Conservation (phyloP, 2,329 filamentous ascomycete species). For the Trichoderma sp. region DNA sequence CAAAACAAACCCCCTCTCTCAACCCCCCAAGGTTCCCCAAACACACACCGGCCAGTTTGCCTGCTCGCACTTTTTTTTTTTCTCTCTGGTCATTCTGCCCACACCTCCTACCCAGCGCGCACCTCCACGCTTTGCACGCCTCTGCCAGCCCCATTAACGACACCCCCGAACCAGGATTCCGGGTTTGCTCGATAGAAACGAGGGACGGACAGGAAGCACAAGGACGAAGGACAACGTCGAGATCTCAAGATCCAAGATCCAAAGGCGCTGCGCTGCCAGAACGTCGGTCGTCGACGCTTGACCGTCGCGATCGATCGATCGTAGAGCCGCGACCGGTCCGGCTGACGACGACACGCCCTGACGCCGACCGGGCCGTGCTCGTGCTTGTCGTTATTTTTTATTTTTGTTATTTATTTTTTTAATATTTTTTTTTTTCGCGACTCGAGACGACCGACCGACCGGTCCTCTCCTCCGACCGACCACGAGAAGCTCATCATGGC, state of each 20-base stretch:
- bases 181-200: conserved; percentile 24
- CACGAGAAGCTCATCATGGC: conserved; percentile 39
- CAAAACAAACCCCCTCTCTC: conserved; percentile 18
- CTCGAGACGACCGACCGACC: background rate
- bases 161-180: conserved; percentile 37
- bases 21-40: conserved; percentile 23
- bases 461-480: conserved; percentile 6
- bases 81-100: conserved; percentile 27
- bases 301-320: conserved; percentile 8
- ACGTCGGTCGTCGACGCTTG: background rate
- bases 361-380: conserved; percentile 6
- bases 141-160: conserved; percentile 42
- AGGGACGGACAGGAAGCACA: conserved; percentile 9
- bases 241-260: background rate
- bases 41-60: conserved; percentile 26
- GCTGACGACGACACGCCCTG: conserved; percentile 11
- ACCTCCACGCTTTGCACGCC: conserved; percentile 36
- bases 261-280: background rate
- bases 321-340: conserved; percentile 10
- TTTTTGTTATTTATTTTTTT: background rate
- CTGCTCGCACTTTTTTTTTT: conserved; percentile 24
- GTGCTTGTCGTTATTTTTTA: background rate
- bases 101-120: conserved; percentile 33
- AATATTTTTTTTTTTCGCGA: background rate
- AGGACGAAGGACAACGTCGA: background rate